These are phyloP conservation scores for Neurospora sp. DNA, from an alignment of 495 filamentous ascomycete species.

Conservation along the genomic window DNA sequence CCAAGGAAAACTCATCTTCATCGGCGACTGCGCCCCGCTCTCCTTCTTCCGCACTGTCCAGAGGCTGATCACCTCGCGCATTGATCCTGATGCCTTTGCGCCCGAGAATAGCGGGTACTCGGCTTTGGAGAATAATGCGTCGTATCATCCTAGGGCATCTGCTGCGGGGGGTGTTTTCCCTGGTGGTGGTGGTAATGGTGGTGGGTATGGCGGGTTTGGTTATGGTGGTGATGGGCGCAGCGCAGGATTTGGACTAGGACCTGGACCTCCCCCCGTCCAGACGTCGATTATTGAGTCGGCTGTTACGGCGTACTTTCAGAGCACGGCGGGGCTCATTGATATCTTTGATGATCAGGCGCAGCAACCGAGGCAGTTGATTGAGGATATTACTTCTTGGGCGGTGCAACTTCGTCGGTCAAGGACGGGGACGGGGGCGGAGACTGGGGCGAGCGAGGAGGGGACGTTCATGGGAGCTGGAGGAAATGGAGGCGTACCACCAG, in stretches of 20 bases:
- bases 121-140: conserved; percentile 44
- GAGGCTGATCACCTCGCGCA: conserved; percentile 52
- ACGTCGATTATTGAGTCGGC: conserved; percentile 6
- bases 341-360: conserved; percentile 25
- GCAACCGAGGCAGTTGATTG: conserved; percentile 5
- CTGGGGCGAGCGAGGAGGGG: background rate
- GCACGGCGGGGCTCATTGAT: conserved; percentile 31
- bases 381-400: conserved; percentile 24
- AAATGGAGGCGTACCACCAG: conserved; percentile 6
- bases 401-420: background rate
- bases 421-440: background rate
- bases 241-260: conserved; percentile 1
- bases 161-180: background rate
- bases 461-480: background rate
- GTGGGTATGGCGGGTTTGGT: background rate
- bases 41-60: conserved; percentile 60
- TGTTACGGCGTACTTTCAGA: conserved; percentile 26
- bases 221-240: background rate
- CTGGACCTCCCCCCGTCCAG: conserved; percentile 15
- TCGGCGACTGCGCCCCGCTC: conserved; percentile 59
- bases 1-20: conserved; percentile 52
- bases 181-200: background rate
- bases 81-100: conserved; percentile 53
- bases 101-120: conserved; percentile 55
- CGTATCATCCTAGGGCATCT: conserved; percentile 2